Base-by-base conservation (phyloP, 108 stramenopile species). In the Hondaea fermentalgiana region DNA sequence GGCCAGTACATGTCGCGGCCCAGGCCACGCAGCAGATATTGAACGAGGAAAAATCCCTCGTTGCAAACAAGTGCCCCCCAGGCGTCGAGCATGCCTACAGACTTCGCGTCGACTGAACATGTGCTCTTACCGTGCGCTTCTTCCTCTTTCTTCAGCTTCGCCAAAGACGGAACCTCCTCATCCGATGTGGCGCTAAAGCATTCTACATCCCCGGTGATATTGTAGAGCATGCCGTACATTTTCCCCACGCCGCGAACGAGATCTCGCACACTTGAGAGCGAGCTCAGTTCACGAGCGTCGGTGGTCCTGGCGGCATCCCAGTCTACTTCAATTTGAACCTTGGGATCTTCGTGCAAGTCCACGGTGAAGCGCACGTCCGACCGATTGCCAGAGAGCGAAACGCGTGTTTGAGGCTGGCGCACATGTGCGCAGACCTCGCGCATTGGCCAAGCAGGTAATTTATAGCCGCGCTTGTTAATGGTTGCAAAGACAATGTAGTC, bases 1-100 rank as follows among this genome's bases (percentile, higher is more conserved):
- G 95, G 95, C 95, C 95, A 96, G 76, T 94, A 95, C n/a, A 95
- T 87, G 87, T 95, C 95, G 29, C 87, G 60, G 51, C 95, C 95
- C 17, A 95, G 21, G 21, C 95, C 95, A 25, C 72, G 88, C 16
- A 93, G 91, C 5, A 90, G 87, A 21, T 83, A 83, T 35, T 83
- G 76, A 12, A 83, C 76, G 0, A 83, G 76, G 45, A 53, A 83
- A 35, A 83, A 53, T 25, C 76, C 87, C 21, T 88, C 87, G 87
- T 58, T 29, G 60, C 87, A 29, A 17, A 87, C 58, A 6, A 59
- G 28, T 21, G 87, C 57, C 17, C 42, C 58, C 58, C 58, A 59
- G 25, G 58, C 87, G 14, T 87, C 87, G 19, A 93, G 83, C 35
- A 58, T 64, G 93, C 93, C 94, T 59, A 93, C 94, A 4, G 91